These are phyloP conservation scores for Buddleja alternifolia DNA, from an alignment of 257 asterid species.

Conservation along the genomic window DNA sequence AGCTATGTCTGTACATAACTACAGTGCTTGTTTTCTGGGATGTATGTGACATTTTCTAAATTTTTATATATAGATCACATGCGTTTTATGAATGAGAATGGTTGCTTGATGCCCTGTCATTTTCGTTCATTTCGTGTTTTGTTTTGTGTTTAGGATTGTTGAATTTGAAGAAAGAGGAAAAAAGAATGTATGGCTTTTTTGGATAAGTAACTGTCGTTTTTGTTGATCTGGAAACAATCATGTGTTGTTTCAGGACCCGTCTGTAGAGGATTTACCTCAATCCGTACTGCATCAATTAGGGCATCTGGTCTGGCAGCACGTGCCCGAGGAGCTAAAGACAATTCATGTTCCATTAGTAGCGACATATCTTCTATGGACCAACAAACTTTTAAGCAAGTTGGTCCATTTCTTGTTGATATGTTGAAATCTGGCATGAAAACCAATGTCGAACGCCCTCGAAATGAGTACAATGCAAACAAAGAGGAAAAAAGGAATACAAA, in stretches of 20 bases:
- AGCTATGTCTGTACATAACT: not conserved
- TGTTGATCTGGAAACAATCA: constrained; percentile 19
- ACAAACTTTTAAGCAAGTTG: constrained; percentile 35
- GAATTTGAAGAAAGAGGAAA: not conserved
- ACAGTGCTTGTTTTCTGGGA: not conserved
- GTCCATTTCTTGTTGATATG: constrained; percentile 27
- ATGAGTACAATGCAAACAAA: constrained; percentile 32
- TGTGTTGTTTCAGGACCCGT: constrained; percentile 54
- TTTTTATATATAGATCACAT: not conserved
- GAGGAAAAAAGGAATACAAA: constrained; percentile 38
- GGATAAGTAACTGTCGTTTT: constrained; percentile 15
- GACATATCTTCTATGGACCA: constrained; percentile 44
- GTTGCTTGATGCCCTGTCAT: constrained; percentile 21
- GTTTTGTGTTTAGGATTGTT: not conserved
- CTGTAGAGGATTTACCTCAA: constrained; percentile 56
- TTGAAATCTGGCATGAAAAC: constrained; percentile 33
- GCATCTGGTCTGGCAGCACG: constrained; percentile 84
- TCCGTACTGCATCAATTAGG: constrained; percentile 75
- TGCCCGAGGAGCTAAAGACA: constrained; percentile 40
- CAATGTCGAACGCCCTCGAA: constrained; percentile 31
- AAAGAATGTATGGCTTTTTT: not conserved
- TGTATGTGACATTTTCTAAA: not conserved
- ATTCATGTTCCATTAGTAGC: constrained; percentile 31
- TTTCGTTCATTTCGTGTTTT: not conserved
- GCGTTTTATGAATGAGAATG: constrained; percentile 3